Evolutionary conservation across 1,284 basidiomycete species (phyloP), one percentile per base, ranked within the genome.

Genomic region (Ceratobasidium sp.): DNA sequence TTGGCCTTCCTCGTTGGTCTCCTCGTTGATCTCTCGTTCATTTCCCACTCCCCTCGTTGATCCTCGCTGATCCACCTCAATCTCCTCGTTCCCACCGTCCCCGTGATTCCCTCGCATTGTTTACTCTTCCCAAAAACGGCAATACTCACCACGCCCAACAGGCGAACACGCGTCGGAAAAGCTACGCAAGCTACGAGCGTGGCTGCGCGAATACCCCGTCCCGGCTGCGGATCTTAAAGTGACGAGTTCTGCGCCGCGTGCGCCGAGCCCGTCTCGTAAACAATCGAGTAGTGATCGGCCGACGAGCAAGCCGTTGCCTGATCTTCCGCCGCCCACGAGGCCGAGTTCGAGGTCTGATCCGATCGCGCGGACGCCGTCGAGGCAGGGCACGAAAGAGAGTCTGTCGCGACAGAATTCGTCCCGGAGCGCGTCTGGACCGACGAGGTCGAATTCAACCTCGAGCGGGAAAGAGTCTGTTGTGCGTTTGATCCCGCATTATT

Each of bases 101-200:
- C 33, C 33, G 33, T 33, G 33, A 33, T 33, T 33, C 33, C 33
- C 33, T 33, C 33, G 33, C 33, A 39, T 42, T 66, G 20, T 66
- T 66, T 66, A 23, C 39, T 6, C 63, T 49, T n/a, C n/a, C 40
- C 23, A 33, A 18, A 42, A 42, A 26, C 13, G 46, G 23, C 26
- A 68, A 68, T 23, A 33, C 39, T 10, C 77, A 79, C n/a, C 77
- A 84, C 28, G 80, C 84, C 20, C 51, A n/a, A 20, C 33, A 70
- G 79, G 79, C 18, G 71, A 63, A 55, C 46, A 66, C 51, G 81
- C 84, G 2, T 58, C 71, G 5, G 77, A 80, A n/a, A 84, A 84
- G 68, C 80, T 89, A 6, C 79, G 80, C 3, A 78, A 82, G 28
- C 79, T 83, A 4, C 26, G 61, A 26, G 53, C 53, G 13, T 76